Conservation (phyloP, 2,329 filamentous ascomycete species). For the Trichophyton benhamiae region DNA sequence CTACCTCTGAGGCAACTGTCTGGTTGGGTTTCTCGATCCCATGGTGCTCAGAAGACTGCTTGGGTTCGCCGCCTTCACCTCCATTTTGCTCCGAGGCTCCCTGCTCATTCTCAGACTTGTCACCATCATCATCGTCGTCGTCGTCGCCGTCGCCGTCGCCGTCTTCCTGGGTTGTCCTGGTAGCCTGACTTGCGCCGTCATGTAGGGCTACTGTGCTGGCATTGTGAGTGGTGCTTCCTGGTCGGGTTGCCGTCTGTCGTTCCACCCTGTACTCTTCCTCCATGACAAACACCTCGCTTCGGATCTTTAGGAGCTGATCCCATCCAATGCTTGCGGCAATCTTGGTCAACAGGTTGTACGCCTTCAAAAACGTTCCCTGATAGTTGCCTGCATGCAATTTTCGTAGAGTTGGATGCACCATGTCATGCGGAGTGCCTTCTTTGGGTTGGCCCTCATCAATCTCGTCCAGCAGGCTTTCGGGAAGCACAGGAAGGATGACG, state of each 20-base stretch:
- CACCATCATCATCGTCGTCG: conserved; percentile 6
- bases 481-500: conserved; percentile 72
- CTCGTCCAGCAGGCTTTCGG: conserved; percentile 84
- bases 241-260: conserved; percentile 31
- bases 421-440: conserved; percentile 65
- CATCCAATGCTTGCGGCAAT: conserved; percentile 95
- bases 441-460: conserved; percentile 74
- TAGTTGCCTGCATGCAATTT: conserved; percentile 81
- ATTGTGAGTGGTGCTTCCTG: conserved; percentile 47
- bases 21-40: conserved; percentile 59
- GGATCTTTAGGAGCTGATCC: conserved; percentile 88
- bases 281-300: conserved; percentile 98
- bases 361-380: conserved; percentile 89
- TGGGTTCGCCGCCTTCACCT: conserved; percentile 18
- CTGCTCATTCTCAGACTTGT: conserved; percentile 15
- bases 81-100: conserved; percentile 21
- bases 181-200: conserved; percentile 15
- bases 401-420: conserved; percentile 74
- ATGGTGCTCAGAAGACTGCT: conserved; percentile 21
- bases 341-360: conserved; percentile 85
- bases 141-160: conserved; percentile 23
- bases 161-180: conserved; percentile 18
- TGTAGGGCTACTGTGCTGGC: conserved; percentile 69
- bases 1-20: conserved; percentile 62
- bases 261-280: conserved; percentile 95